Conservation (phyloP, 371 early-diverging fungal species). For the Entomophthora muscae region DNA sequence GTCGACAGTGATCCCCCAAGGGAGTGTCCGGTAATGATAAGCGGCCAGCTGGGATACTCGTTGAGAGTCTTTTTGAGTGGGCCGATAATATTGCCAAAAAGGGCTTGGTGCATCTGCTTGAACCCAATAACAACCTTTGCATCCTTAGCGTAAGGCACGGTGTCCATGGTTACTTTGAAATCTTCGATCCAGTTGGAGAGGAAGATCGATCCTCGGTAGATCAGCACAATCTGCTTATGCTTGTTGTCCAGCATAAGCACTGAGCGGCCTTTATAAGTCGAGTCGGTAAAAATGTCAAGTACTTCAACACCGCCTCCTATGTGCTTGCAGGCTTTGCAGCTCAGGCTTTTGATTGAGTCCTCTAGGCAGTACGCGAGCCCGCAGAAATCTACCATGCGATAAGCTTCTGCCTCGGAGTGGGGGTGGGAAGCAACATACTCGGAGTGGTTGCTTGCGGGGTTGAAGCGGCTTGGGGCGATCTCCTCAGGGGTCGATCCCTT, state of each 20-base stretch:
- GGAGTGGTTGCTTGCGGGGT: too few species aligned
- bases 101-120: neutral
- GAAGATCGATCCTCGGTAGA: neutral
- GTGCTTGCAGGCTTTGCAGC: neutral
- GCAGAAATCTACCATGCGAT: neutral
- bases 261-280: neutral
- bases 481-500: too few species aligned
- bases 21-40: conserved; percentile 10
- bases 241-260: neutral
- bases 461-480: too few species aligned
- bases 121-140: conserved; percentile 2
- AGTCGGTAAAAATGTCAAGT: neutral
- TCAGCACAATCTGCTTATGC: neutral
- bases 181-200: neutral
- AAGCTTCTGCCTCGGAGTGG: neutral
- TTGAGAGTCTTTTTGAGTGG: neutral
- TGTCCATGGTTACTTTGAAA: too few species aligned
- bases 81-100: neutral
- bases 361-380: conserved; percentile 3
- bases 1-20: conserved; percentile 9
- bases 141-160: too few species aligned
- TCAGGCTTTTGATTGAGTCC: neutral
- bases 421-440: too few species aligned
- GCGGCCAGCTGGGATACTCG: conserved; percentile 7
- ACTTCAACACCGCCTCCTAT: neutral